Conservation (phyloP, 306 rosid species). For the Dalbergia oliveri region DNA sequence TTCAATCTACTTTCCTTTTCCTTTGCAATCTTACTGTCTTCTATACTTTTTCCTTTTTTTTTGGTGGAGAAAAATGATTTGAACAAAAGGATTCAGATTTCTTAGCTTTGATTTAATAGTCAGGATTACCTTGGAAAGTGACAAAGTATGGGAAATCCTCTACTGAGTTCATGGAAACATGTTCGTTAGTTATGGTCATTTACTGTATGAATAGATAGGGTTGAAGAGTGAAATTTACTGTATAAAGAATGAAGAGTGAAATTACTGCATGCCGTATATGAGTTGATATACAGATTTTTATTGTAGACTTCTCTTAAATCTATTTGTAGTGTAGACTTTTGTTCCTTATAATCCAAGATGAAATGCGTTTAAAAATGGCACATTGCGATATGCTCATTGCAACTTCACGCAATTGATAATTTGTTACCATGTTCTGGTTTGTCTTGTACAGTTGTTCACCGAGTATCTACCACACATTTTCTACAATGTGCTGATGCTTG, state of each 20-base stretch:
- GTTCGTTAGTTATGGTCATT: slow-evolving; percentile 12
- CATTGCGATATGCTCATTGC: slow-evolving; percentile 1
- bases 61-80: not conserved
- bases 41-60: not conserved
- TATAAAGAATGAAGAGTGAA: slow-evolving; percentile 14
- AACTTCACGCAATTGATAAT: slow-evolving; percentile 3
- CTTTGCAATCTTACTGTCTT: slow-evolving; percentile 9
- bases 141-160: slow-evolving; percentile 43
- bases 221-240: not conserved
- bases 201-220: no score
- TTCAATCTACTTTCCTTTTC: slow-evolving; percentile 21
- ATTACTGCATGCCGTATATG: not conserved
- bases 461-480: slow-evolving; percentile 26
- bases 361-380: slow-evolving; percentile 30
- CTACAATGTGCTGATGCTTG: slow-evolving; percentile 28
- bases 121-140: slow-evolving; percentile 46
- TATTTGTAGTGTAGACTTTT: not conserved
- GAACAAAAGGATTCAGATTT: not conserved
- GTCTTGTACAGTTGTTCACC: slow-evolving; percentile 6
- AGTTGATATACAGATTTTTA: not conserved
- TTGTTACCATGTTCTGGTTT: slow-evolving; percentile 8
- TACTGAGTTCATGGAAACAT: slow-evolving; percentile 12
- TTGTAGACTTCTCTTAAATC: not conserved
- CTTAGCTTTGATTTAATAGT: slow-evolving; percentile 38
- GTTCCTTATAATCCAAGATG: slow-evolving; percentile 27